Conservation (phyloP, 352 stramenopile species). For the Phytophthora sp. region DNA sequence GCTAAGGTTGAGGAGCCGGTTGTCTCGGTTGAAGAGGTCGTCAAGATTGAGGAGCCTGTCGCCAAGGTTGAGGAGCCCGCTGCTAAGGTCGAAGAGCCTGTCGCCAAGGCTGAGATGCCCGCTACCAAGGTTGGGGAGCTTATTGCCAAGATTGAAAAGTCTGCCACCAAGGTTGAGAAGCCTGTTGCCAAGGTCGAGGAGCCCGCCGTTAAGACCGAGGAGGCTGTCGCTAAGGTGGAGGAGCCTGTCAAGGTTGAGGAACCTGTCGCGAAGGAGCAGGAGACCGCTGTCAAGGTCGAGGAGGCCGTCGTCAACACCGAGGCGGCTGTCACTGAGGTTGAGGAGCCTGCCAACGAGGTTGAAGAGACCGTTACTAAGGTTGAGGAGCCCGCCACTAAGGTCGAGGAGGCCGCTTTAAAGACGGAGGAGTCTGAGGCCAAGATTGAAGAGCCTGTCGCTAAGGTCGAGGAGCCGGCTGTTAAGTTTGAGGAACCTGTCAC, state of each 20-base stretch:
- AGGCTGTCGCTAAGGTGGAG: background rate
- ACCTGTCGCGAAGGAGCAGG: background rate
- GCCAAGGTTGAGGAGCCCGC: conserved; percentile 1
- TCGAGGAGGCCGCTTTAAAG: background rate
- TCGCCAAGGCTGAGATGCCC: background rate
- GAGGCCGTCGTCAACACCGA: background rate
- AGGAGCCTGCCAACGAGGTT: background rate
- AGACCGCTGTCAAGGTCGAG: background rate
- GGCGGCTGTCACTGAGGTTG: background rate
- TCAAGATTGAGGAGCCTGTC: background rate
- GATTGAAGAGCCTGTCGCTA: background rate
- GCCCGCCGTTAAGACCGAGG: background rate
- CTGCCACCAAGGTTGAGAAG: conserved; percentile 4
- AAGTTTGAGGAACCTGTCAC: background rate
- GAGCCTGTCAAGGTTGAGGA: background rate
- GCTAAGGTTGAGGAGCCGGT: background rate
- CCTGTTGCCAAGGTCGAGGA: background rate
- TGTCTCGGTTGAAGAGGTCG: background rate
- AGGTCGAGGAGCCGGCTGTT: conserved; percentile 1
- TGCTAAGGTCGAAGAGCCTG: background rate
- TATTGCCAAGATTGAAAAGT: conserved; percentile 1
- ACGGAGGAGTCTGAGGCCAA: background rate
- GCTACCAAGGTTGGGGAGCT: background rate
- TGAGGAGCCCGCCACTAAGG: background rate
- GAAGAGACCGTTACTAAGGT: background rate